Base-by-base conservation (phyloP, 306 rosid genomes). In the Albizia julibrissin region DNA sequence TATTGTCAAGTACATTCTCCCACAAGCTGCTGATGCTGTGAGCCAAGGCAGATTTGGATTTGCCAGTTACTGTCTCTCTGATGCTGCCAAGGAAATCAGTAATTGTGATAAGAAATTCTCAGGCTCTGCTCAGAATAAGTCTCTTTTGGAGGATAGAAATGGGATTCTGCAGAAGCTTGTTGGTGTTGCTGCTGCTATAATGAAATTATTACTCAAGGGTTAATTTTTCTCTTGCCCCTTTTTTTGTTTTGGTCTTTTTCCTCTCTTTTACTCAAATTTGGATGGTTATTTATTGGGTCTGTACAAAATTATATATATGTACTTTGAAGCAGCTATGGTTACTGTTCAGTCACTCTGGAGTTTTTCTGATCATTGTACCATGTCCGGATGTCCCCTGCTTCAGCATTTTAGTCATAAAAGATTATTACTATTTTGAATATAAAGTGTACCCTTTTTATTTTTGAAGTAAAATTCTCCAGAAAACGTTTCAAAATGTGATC, bases 1-100 rank as follows among this genome's bases (percentile, higher is more conserved):
- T 3, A 84, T 89, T 12, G 98, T 94, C 76, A 94, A 86, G 56
- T 94, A 86, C 70, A 94, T 78, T 81, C 86, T 94, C 1, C 97
- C 98, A 8, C 95, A 94, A 71, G 95, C 97, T 2, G 91, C 92
- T 80, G 93, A 94, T 52, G 95, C 97, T 4, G 74, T 94, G 71
- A 73, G 2, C 7, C 88, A 86, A 50, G 92, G 92, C 43, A 71
- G 85, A 69, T 94, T 80, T 79, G 92, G 92, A 33, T 92, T 94
- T 83, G 97, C 97, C 8, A 87, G 81, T 74, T 91, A 88, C 76
- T 91, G 93, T 33, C 84, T 94, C 18, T 44, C 90, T 69, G 97
- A 94, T 87, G 92, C 87, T 31, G 89, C 86, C 61, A 94, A 92
- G 81, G 92, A 92, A 77, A 84, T 93, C 10, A 80, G 14, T 67